Evolutionary conservation across 2,329 filamentous ascomycete species (phyloP).

Genomic region (Aspergillus glaucus): DNA sequence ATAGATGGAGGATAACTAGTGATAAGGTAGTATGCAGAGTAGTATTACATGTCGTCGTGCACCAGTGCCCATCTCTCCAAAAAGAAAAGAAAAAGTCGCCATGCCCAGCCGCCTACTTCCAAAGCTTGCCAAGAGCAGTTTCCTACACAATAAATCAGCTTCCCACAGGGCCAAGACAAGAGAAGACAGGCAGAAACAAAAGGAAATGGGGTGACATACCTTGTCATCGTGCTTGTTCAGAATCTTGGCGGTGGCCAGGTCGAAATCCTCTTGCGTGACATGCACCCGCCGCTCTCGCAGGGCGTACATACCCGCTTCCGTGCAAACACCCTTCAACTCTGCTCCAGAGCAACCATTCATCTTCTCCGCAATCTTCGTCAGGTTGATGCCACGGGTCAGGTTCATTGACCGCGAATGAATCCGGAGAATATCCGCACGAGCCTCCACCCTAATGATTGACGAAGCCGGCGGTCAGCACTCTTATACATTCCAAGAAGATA

Average conservation of each 20-base stretch:
- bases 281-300: constrained; percentile 91
- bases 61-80: not conserved
- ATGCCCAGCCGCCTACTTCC: constrained; percentile 22
- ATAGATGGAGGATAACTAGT: constrained; percentile 1
- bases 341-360: constrained; percentile 99
- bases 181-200: not conserved
- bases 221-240: constrained; percentile 99
- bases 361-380: constrained; percentile 98
- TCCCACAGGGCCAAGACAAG: not conserved
- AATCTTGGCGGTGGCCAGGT: constrained; percentile 96
- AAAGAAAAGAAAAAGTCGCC: too few relatives aligned
- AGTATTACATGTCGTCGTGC: constrained; percentile 18
- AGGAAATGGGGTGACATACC: constrained; percentile 32
- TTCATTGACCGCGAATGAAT: constrained; percentile 99
- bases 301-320: constrained; percentile 97
- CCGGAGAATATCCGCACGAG: constrained; percentile 91
- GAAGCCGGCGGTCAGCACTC: constrained; percentile 11
- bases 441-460: constrained; percentile 59
- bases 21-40: constrained; percentile 13
- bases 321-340: constrained; percentile 97
- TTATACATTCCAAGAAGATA: not conserved
- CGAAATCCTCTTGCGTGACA: constrained; percentile 98
- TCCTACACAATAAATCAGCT: not conserved
- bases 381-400: constrained; percentile 90
- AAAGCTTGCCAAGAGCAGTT: constrained; percentile 30